Evolutionary conservation across 2,329 filamentous ascomycete genomes (phyloP).

Genomic region (Myriangium duriaei): DNA sequence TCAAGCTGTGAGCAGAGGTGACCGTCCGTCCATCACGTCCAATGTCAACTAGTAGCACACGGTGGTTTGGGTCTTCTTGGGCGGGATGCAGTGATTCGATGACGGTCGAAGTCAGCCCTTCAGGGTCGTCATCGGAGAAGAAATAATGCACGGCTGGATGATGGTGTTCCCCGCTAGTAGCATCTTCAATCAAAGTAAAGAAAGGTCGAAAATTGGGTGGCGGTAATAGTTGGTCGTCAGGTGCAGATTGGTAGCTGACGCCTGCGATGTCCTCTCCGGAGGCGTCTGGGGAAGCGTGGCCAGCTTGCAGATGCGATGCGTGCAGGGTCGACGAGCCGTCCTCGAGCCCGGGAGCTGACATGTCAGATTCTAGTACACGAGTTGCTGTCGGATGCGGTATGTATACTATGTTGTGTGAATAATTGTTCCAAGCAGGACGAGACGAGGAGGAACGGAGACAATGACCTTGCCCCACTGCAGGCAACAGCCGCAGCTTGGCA

Average conservation of each 20-base stretch:
- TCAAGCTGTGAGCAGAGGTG: constrained; percentile 58
- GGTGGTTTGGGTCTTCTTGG: constrained; percentile 29
- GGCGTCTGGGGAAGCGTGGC: not conserved
- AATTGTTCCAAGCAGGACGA: no score
- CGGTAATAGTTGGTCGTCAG: constrained; percentile 20
- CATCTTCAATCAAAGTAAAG: constrained; percentile 74
- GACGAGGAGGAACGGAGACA: no score
- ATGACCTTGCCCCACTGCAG: no score
- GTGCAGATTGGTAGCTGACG: constrained; percentile 6
- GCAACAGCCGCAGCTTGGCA: no score
- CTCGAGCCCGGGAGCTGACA: not conserved
- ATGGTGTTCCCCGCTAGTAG: constrained; percentile 57
- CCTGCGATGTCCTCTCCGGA: not conserved
- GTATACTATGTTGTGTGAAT: no score
- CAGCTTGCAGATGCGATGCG: not conserved
- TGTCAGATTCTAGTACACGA: not conserved
- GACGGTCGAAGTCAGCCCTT: constrained; percentile 54
- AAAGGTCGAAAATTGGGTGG: constrained; percentile 57
- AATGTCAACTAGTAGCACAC: constrained; percentile 46
- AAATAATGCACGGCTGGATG: constrained; percentile 86
- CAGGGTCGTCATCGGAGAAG: constrained; percentile 81
- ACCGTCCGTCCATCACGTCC: constrained; percentile 39
- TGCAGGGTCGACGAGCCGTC: not conserved
- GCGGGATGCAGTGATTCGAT: constrained; percentile 10
- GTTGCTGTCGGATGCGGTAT: not conserved